Evolutionary conservation across 1,139 yeast genomes (phyloP).

Genomic region (Geotrichum cucujoidarum): DNA sequence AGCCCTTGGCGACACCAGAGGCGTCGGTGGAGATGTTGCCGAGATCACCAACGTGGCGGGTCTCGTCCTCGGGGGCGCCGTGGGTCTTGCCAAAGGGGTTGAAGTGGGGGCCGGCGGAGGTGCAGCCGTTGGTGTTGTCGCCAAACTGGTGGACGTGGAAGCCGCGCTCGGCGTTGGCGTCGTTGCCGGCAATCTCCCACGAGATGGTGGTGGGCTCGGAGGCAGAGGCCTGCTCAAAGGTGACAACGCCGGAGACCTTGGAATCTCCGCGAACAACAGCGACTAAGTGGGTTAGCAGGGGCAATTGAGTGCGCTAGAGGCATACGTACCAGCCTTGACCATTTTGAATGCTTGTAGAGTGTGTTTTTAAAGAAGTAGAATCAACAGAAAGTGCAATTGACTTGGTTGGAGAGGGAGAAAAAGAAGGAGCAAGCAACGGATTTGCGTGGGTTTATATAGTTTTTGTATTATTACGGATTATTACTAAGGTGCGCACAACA

Average conservation of each 20-base stretch:
- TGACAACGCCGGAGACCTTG: conserved; percentile 77
- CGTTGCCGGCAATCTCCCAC: conserved; percentile 85
- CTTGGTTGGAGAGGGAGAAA: neutral
- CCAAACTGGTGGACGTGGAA: conserved; percentile 98
- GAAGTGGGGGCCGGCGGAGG: conserved; percentile 98
- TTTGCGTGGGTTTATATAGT: neutral
- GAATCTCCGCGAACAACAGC: conserved; percentile 96
- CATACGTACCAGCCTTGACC: conserved; percentile 14
- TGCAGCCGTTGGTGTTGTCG: conserved; percentile 97
- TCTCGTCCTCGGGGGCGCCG: conserved; percentile 89
- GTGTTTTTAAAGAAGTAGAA: too few relatives aligned
- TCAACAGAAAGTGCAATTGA: too few relatives aligned
- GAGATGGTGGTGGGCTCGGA: conserved; percentile 75
- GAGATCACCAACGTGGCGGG: conserved; percentile 95
- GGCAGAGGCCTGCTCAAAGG: conserved; percentile 78
- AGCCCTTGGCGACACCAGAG: conserved; percentile 83
- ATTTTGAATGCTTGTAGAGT: conserved; percentile 6
- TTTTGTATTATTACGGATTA: too few relatives aligned
- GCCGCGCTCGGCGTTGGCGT: conserved; percentile 83
- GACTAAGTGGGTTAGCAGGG: conserved; percentile 42
- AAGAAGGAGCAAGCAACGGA: neutral
- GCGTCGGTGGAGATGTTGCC: conserved; percentile 90
- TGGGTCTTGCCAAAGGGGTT: conserved; percentile 88
- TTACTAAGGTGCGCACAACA: too few relatives aligned
- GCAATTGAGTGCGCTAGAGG: neutral